Percentiles rank a stretch among this genome's conserved stretches.
These are phyloP conservation scores for Camellia lanceoleosa DNA, from an alignment of 148 eudicot genomes.

Conservation along the genomic window DNA sequence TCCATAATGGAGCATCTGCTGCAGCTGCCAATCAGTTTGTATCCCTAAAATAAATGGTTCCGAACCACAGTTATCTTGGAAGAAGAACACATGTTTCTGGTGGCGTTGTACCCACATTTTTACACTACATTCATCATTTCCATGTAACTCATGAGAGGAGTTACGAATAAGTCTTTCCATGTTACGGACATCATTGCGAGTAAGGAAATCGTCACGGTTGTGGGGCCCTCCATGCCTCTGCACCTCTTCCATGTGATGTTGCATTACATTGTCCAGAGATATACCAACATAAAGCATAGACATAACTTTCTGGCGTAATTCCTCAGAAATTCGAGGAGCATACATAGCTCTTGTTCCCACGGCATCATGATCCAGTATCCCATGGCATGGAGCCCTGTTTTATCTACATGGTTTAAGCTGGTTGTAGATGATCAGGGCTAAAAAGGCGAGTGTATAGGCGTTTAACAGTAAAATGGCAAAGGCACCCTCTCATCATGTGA, in stretches of 20 bases:
- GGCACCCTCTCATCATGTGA: constrained; percentile 39
- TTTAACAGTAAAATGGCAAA: constrained; percentile 38
- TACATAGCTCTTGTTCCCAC: constrained; percentile 40
- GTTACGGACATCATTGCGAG: constrained; percentile 31
- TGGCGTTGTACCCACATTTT: constrained; percentile 32
- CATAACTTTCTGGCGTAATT: constrained; percentile 31
- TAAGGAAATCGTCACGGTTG: constrained; percentile 28
- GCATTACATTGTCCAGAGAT: constrained; percentile 26
- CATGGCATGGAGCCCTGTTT: constrained; percentile 31
- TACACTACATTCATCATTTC: constrained; percentile 21
- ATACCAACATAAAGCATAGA: constrained; percentile 36
- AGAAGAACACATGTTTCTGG: constrained; percentile 30
- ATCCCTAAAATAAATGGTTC: constrained; percentile 30
- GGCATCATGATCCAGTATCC: constrained; percentile 30
- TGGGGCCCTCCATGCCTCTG: constrained; percentile 34
- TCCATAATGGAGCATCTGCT: constrained; percentile 34
- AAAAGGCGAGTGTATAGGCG: constrained; percentile 32
- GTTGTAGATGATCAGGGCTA: constrained; percentile 36
- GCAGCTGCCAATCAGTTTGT: constrained; percentile 41
- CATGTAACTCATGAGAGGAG: constrained; percentile 28
- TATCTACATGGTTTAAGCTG: constrained; percentile 31
- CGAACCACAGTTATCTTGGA: constrained; percentile 24
- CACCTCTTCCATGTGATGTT: constrained; percentile 33
- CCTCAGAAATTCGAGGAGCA: constrained; percentile 38
- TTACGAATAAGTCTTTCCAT: constrained; percentile 30